Evolutionary conservation across 192 early-diverging fungal species (phyloP).

Genomic region (Coemansia guatemalensis): DNA sequence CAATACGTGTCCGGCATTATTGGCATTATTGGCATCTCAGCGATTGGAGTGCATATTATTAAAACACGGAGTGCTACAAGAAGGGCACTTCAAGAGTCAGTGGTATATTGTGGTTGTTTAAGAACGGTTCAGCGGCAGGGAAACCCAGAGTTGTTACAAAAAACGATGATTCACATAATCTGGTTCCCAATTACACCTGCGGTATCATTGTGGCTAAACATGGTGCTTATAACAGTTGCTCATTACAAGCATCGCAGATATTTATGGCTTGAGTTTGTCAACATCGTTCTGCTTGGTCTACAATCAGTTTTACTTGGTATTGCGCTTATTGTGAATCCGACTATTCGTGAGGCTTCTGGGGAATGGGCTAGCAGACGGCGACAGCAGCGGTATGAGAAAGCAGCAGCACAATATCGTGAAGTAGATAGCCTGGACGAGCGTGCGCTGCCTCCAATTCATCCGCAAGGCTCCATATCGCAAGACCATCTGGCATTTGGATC

Average conservation of each 20-base stretch:
- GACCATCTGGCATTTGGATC: no score
- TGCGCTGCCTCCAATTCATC: conserved; percentile 10
- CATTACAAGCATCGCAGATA: conserved; percentile 24
- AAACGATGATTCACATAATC: conserved; percentile 25
- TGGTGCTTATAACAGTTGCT: conserved; percentile 15
- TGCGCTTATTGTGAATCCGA: conserved; percentile 39
- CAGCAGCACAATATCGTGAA: neutral
- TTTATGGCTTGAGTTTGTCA: conserved; percentile 26
- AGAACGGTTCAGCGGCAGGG: neutral
- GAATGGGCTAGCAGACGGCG: neutral
- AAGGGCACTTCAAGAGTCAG: conserved; percentile 2
- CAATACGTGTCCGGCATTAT: conserved; percentile 28
- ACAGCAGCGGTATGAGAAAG: conserved; percentile 6
- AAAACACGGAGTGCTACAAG: conserved; percentile 18
- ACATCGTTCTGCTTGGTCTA: conserved; percentile 24
- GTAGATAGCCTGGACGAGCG: neutral
- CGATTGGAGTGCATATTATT: conserved; percentile 16
- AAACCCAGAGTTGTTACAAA: conserved; percentile 17
- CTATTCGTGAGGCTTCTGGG: conserved; percentile 4
- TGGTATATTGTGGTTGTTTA: conserved; percentile 11
- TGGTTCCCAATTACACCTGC: conserved; percentile 48
- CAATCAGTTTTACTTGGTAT: conserved; percentile 34
- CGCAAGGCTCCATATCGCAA: neutral
- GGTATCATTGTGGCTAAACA: conserved; percentile 41
- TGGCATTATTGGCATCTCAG: conserved; percentile 22